Evolutionary conservation across 768 basidiomycete genomes (phyloP).

Genomic region (Cystofilobasidium bisporidii): DNA sequence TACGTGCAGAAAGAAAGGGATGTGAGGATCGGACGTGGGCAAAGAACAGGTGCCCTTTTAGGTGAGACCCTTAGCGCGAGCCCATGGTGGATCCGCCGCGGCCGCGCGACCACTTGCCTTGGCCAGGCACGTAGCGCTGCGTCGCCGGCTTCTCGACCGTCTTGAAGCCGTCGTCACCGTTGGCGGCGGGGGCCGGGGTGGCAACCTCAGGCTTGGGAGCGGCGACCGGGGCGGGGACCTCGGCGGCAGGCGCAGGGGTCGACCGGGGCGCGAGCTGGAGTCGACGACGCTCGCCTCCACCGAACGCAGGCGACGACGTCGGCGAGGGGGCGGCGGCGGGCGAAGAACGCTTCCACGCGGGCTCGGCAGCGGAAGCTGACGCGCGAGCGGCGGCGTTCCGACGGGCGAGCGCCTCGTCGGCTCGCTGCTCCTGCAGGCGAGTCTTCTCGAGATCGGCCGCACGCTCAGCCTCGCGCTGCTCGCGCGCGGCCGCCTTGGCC

Average conservation of each 20-base stretch:
- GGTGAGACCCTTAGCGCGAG: neutral
- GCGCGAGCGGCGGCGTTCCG: constrained; percentile 29
- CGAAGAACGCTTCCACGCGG: constrained; percentile 26
- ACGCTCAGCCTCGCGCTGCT: constrained; percentile 33
- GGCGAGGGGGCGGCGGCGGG: constrained; percentile 27
- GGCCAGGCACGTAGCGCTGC: constrained; percentile 17
- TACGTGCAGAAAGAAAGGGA: too few species aligned
- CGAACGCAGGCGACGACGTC: constrained; percentile 19
- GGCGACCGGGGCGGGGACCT: neutral
- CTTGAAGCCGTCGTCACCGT: constrained; percentile 27
- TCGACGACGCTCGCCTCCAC: constrained; percentile 25
- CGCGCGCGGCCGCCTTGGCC: constrained; percentile 35
- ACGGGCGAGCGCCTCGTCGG: constrained; percentile 42
- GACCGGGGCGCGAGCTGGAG: constrained; percentile 29
- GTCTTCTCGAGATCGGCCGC: constrained; percentile 34
- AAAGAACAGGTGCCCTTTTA: too few species aligned
- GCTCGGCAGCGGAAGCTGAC: constrained; percentile 19
- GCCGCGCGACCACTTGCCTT: constrained; percentile 19
- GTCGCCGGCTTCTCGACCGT: constrained; percentile 3
- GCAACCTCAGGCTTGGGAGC: constrained; percentile 15
- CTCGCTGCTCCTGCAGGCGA: constrained; percentile 38
- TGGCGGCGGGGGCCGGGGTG: constrained; percentile 11
- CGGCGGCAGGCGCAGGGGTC: constrained; percentile 21
- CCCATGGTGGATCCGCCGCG: constrained; percentile 6
- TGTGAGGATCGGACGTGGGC: too few species aligned